These are phyloP conservation scores for Tylopilus cervinicoccineus DNA, from an alignment of 768 basidiomycete species.

Conservation along the genomic window DNA sequence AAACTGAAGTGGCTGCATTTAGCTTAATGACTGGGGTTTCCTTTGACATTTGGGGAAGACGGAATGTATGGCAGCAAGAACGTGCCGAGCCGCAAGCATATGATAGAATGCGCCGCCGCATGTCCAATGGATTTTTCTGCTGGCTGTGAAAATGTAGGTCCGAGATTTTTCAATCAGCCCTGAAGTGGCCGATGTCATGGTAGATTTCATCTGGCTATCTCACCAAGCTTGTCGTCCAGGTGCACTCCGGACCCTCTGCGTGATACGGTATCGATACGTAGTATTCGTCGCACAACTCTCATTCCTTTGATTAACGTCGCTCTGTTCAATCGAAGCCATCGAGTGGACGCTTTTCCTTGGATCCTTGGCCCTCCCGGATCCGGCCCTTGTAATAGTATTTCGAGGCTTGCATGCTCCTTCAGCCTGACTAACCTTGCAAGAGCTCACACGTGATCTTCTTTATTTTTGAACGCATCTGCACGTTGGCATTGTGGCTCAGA, in stretches of 20 bases:
- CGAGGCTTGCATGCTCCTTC: constrained; percentile 26
- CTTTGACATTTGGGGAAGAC: too few species aligned
- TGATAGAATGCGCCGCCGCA: constrained; percentile 12
- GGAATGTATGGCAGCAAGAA: too few species aligned
- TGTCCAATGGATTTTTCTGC: constrained; percentile 9
- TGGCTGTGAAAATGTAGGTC: constrained; percentile 11
- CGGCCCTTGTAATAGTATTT: constrained; percentile 14
- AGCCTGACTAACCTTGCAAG: background rate
- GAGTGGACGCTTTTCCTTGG: constrained; percentile 20
- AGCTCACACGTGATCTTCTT: constrained; percentile 7
- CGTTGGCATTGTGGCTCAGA: background rate
- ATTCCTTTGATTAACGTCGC: constrained; percentile 17
- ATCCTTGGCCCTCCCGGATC: constrained; percentile 8
- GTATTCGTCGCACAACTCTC: constrained; percentile 4
- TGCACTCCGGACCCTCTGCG: constrained; percentile 6
- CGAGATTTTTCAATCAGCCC: background rate
- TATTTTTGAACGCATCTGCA: background rate
- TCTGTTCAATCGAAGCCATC: constrained; percentile 34
- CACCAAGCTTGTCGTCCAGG: constrained; percentile 9
- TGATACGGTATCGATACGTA: constrained; percentile 10
- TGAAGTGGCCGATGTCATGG: background rate
- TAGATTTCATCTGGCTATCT: constrained; percentile 11
- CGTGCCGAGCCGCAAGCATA: too few species aligned
- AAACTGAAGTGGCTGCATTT: too few species aligned
- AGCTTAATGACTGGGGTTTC: too few species aligned